A percentile compares a stretch with the other conserved stretches of the same genome.
These are phyloP conservation scores for Sordariomycetes sp. DNA, from an alignment of 2,329 filamentous ascomycete species.

Conservation along the genomic window DNA sequence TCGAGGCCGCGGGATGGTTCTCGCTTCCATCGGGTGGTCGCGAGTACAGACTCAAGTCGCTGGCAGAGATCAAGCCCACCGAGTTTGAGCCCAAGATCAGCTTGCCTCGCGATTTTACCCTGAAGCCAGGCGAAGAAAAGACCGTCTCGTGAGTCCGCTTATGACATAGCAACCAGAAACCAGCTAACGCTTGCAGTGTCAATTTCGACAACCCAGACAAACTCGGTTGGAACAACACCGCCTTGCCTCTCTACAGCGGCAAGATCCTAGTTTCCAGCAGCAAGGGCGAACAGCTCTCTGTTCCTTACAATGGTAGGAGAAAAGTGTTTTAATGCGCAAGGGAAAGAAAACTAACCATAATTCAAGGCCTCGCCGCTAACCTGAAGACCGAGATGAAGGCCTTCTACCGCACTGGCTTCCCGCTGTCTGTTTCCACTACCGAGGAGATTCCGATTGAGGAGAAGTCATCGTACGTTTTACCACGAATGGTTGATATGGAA, in stretches of 20 bases:
- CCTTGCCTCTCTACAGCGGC: slow-evolving; percentile 23
- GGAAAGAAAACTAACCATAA: neutral
- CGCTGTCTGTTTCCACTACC: slow-evolving; percentile 4
- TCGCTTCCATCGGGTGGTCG: slow-evolving; percentile 3
- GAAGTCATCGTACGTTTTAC: neutral
- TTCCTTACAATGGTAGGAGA: slow-evolving; percentile 19
- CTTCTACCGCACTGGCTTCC: slow-evolving; percentile 9
- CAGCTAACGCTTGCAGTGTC: too few relatives aligned
- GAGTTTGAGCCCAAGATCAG: slow-evolving; percentile 9
- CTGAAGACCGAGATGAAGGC: slow-evolving; percentile 11
- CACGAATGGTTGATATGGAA: neutral
- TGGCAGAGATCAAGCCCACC: slow-evolving; percentile 11
- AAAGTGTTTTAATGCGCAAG: neutral
- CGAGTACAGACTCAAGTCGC: slow-evolving; percentile 10
- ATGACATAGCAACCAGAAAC: too few relatives aligned
- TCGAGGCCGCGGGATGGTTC: slow-evolving; percentile 19
- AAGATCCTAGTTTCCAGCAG: slow-evolving; percentile 19
- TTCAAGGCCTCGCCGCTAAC: slow-evolving; percentile 12
- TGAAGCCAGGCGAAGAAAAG: slow-evolving; percentile 14
- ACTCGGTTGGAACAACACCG: slow-evolving; percentile 15
- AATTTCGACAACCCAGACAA: slow-evolving; percentile 17
- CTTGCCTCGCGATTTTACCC: slow-evolving; percentile 12
- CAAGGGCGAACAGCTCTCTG: slow-evolving; percentile 18
- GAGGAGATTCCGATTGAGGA: slow-evolving; percentile 2
- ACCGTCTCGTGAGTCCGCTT: too few relatives aligned